Evolutionary conservation across 208 protist species (phyloP), one percentile per base, ranked within the genome.

Genomic region (Crithidia thermophila): DNA sequence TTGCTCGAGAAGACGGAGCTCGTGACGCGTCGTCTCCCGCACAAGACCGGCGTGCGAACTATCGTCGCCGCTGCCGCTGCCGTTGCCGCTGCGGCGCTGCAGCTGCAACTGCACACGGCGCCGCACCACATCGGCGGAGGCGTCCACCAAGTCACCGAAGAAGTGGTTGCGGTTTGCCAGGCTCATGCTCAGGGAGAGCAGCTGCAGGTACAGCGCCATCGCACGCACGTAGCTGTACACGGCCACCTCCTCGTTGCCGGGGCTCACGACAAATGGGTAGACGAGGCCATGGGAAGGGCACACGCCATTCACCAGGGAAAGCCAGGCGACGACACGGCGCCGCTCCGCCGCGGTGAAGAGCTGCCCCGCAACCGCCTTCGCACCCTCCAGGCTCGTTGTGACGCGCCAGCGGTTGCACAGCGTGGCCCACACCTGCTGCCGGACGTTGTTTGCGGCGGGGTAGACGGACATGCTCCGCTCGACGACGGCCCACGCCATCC

Each of bases 161-260:
- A 89, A 45, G 30, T 74, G 67, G 20, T 83, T 82, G 3, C 70
- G 76, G 25, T 74, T 36, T 39, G 81, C 73, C 16, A 85, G 72
- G 31, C 60, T 16, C 31, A 73, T 61, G 27, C 73, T 69, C 30
- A 84, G 57, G 27, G 82, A 57, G 28, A 94, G 70, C 21, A 94
- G 55, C 37, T 91, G 84, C 62, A 87, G 49, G 52, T 89, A 94
- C 10, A 91, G 57, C n/a, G 83, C 79, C 9, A 43, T 58, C 14
- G 63, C 49, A 18, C 84, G 84, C 39, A 94, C 36, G 63, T 94
- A 94, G 20, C 79, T 61, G 65, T 85, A 84, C n/a, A 82, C 43
- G 0, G 51, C 57, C 34, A 84, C 55, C 69, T 93, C 87, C 46
- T 77, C 70, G 2, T 16, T 31, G 13, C 43, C 49, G 28, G 16